Conservation (phyloP, 164 flowering plant species). For the Tetrastigma voinierianum region DNA sequence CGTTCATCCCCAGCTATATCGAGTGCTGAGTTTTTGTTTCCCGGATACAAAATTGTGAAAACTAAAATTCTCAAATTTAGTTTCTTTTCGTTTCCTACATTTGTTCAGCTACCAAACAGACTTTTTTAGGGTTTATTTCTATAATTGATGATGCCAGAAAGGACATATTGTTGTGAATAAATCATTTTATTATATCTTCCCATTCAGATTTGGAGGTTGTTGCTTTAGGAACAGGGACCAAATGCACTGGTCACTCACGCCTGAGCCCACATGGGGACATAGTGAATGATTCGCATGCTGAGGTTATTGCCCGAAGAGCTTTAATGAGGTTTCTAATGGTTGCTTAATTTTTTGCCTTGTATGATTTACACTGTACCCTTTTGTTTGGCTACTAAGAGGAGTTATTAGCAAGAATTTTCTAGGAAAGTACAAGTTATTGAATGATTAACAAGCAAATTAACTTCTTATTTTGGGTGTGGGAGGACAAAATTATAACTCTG, state of each 20-base stretch:
- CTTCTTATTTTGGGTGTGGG: too few relatives aligned
- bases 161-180: not conserved
- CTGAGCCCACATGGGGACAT: constrained; percentile 68
- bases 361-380: not conserved
- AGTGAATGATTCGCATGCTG: constrained; percentile 96
- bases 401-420: too few relatives aligned
- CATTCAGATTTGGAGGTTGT: constrained; percentile 69
- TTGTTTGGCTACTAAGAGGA: not conserved
- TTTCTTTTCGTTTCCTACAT: not conserved
- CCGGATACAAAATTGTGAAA: not conserved
- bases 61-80: not conserved
- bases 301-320: constrained; percentile 77
- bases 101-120: not conserved
- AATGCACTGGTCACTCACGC: constrained; percentile 74
- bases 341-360: not conserved
- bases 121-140: too few relatives aligned
- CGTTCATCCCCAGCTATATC: not conserved
- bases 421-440: too few relatives aligned
- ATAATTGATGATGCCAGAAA: too few relatives aligned
- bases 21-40: not conserved
- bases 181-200: constrained; percentile 6
- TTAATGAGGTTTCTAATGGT: constrained; percentile 57
- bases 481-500: too few relatives aligned
- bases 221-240: constrained; percentile 89
- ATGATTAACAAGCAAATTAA: too few relatives aligned